These are phyloP conservation scores for Bimuria novae-zelandiae DNA, from an alignment of 2,329 filamentous ascomycete genomes.

Conservation along the genomic window DNA sequence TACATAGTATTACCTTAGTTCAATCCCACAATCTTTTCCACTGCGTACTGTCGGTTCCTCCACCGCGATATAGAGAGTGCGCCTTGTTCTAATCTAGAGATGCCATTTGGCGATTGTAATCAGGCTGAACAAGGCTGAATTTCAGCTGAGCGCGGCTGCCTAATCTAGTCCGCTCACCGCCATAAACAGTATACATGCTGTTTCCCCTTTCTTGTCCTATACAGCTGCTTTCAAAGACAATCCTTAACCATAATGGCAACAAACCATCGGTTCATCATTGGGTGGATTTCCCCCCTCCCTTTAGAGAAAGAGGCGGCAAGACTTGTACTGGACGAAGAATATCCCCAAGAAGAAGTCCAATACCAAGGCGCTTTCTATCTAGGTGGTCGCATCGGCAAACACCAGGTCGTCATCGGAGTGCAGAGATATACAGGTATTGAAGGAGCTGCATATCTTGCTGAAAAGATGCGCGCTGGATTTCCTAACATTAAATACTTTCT, in stretches of 20 bases:
- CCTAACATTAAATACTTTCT: constrained; percentile 14
- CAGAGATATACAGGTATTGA: background rate
- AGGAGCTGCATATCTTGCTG: background rate
- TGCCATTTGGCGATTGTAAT: background rate
- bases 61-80: background rate
- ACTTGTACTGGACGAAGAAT: constrained; percentile 3
- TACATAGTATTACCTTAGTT: background rate
- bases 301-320: constrained; percentile 2
- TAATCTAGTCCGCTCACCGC: background rate
- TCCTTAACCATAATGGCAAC: constrained; percentile 4
- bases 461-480: constrained; percentile 6
- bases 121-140: background rate
- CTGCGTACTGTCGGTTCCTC: background rate
- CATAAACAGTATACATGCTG: background rate
- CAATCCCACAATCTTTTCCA: background rate
- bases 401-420: constrained; percentile 15
- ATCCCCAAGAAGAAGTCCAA: constrained; percentile 9
- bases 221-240: background rate
- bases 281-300: constrained; percentile 6
- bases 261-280: constrained; percentile 6
- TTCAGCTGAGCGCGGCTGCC: background rate
- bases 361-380: constrained; percentile 9
- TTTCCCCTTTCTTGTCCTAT: background rate
- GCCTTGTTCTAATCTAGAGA: background rate
- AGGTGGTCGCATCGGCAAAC: constrained; percentile 11